These are phyloP conservation scores for Rhodotorula sphaerocarpa DNA, from an alignment of 768 basidiomycete genomes.

Conservation along the genomic window DNA sequence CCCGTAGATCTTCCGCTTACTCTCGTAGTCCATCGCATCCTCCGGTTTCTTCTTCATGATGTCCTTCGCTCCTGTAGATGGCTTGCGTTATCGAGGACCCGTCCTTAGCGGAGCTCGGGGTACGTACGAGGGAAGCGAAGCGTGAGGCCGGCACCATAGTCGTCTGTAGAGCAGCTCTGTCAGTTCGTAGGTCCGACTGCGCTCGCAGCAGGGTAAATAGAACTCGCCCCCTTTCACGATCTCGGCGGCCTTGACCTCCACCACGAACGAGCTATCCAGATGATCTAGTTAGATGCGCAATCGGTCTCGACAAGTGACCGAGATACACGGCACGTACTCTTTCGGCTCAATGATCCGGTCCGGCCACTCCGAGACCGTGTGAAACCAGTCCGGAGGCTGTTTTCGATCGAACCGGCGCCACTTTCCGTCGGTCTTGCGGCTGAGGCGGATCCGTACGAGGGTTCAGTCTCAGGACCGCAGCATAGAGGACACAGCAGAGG, in stretches of 20 bases:
- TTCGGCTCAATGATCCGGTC: conserved; percentile 84
- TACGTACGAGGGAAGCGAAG: conserved; percentile 69
- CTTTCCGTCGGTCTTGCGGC: conserved; percentile 49
- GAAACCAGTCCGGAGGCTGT: conserved; percentile 54
- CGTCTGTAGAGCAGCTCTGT: conserved; percentile 43
- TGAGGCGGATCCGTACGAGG: conserved; percentile 38
- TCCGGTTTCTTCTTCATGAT: not conserved
- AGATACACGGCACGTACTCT: conserved; percentile 63
- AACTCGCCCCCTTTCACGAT: conserved; percentile 62
- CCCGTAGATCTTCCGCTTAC: no score
- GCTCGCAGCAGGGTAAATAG: not conserved
- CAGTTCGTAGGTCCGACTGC: not conserved
- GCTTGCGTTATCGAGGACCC: not conserved
- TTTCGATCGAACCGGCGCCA: conserved; percentile 71
- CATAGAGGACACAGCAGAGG: not conserved
- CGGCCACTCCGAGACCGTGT: conserved; percentile 64
- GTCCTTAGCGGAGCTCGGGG: conserved; percentile 57
- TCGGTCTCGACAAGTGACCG: no score
- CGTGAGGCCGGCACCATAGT: conserved; percentile 76
- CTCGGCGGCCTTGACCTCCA: conserved; percentile 89
- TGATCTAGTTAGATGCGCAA: not conserved
- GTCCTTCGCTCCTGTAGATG: not conserved
- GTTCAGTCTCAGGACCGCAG: no score
- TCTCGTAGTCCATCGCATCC: not conserved
- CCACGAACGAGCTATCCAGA: conserved; percentile 68